These are phyloP conservation scores for Neonectria faginata DNA, from an alignment of 2,329 filamentous ascomycete species.

Conservation along the genomic window DNA sequence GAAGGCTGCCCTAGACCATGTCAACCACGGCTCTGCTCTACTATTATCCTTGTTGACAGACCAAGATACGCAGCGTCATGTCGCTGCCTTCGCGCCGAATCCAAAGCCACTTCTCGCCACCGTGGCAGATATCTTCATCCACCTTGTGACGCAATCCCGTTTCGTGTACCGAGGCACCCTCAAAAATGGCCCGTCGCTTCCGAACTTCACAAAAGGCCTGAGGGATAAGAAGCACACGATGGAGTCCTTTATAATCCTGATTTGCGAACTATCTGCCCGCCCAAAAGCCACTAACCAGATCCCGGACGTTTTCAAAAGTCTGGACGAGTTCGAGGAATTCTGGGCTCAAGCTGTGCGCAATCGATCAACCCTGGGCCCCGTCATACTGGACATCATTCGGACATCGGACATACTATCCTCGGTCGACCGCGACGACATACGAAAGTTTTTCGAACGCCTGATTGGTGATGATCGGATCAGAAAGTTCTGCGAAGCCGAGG, in stretches of 20 bases:
- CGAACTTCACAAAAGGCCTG: constrained; percentile 35
- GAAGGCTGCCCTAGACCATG: constrained; percentile 49
- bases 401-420: constrained; percentile 17
- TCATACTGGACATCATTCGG: constrained; percentile 29
- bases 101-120: constrained; percentile 36
- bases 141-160: constrained; percentile 31
- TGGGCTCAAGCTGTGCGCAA: constrained; percentile 19
- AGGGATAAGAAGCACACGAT: constrained; percentile 33
- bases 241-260: constrained; percentile 33
- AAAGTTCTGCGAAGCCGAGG: constrained; percentile 28
- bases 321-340: constrained; percentile 41
- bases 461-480: constrained; percentile 27
- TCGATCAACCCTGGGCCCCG: constrained; percentile 22
- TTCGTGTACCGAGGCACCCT: constrained; percentile 31
- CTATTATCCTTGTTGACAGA: constrained; percentile 49
- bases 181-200: constrained; percentile 25
- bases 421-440: constrained; percentile 18
- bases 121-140: constrained; percentile 34
- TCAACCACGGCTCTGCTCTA: constrained; percentile 52
- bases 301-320: constrained; percentile 21
- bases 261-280: constrained; percentile 25
- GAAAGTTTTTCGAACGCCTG: constrained; percentile 13
- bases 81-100: constrained; percentile 35
- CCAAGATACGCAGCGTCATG: constrained; percentile 16
- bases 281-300: constrained; percentile 14